Base-by-base conservation (phyloP, 306 rosid species). In the Medicago ruthenica region DNA sequence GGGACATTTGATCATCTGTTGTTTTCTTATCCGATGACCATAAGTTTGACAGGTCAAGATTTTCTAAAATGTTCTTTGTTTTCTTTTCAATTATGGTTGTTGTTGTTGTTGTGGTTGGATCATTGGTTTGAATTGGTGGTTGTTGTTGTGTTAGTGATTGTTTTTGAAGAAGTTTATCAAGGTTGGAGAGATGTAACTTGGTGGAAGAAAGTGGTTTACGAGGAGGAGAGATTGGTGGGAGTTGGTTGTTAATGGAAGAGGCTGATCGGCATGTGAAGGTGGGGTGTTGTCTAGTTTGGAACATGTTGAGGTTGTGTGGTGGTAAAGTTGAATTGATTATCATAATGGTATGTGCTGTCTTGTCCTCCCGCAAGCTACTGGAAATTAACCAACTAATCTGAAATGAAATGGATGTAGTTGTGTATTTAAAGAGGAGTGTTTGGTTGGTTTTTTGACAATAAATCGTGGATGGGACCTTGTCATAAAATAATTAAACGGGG, bases 1-100 rank as follows among this genome's bases (percentile, higher is more conserved):
- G 98, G 0, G 98, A 96, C 97, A 96, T 89, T 36, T 21, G 36
- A 4, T 96, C 99, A 31, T 96, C 85, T 6, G 88, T 86, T 6
- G 92, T 90, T 18, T 79, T 89, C 64, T 79, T 71, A 18, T 85
- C 92, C 0, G 96, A 82, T 0, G 92, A 83, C 98, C 97, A 90
- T 0, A 96, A 9, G 21, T 77, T 67, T 0, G 96, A 86, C 1
- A 96, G 18, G 14, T 73, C 88, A 0, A 96, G 91, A 0, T 91
- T 88, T 76, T 88, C 92, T 0, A 92, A 57, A 0, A 87, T 11
- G 44, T 70, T 80, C 37, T 64, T 96, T 5, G 86, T 80, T 55
- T 62, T 88, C 76, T 76, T 90, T 9, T 86, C 91, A 4, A 40
- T 40, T 20, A 8, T 12, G 3, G 41, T 34, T 16, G 54, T 12